These are phyloP conservation scores for Pinus taeda DNA, from an alignment of 75 land plant genomes.

Conservation along the genomic window DNA sequence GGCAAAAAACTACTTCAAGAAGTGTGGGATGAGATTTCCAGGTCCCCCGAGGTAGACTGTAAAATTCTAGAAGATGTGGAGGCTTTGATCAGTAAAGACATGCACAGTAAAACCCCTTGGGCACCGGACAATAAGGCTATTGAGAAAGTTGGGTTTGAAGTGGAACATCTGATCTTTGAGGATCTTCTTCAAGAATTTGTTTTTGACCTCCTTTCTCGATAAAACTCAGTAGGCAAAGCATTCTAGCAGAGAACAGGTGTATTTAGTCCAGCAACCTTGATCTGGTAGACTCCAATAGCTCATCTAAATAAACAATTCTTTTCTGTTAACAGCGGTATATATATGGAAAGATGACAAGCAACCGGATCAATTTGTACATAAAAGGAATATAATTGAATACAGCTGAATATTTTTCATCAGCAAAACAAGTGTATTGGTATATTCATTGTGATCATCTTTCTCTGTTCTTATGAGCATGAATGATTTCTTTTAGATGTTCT, in stretches of 20 bases:
- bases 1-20: slow-evolving; percentile 13
- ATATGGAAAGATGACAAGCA: not conserved
- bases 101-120: slow-evolving; percentile 5
- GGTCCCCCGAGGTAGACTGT: slow-evolving; percentile 24
- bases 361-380: too few relatives aligned
- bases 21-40: slow-evolving; percentile 23
- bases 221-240: not conserved
- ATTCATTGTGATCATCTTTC: too few relatives aligned
- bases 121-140: slow-evolving; percentile 1
- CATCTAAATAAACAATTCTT: not conserved
- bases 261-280: not conserved
- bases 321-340: not conserved
- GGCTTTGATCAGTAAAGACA: slow-evolving; percentile 11
- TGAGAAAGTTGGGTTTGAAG: slow-evolving; percentile 1
- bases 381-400: too few relatives aligned
- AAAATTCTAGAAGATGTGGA: slow-evolving; percentile 17
- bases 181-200: slow-evolving; percentile 2
- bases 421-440: too few relatives aligned
- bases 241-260: not conserved
- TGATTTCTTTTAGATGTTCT: too few relatives aligned
- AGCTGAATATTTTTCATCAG: too few relatives aligned
- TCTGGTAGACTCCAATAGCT: not conserved
- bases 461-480: too few relatives aligned
- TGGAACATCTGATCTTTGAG: not conserved
- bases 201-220: slow-evolving; percentile 6